Percentiles rank a stretch among this genome's conserved stretches.
Conservation (phyloP, 441 rosid genomes). For the Aleurites moluccanus region DNA sequence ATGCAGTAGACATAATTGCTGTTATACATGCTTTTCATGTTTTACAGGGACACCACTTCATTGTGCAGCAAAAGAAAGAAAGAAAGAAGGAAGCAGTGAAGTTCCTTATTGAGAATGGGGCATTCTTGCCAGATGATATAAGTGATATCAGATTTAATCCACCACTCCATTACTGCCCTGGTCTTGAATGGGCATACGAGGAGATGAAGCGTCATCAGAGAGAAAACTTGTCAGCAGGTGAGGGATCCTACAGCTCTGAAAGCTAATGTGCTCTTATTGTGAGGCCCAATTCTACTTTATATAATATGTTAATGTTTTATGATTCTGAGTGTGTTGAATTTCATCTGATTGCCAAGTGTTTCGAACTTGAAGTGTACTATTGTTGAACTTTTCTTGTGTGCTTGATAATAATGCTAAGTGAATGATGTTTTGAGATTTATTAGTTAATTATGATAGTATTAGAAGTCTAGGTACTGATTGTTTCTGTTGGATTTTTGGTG, state of each 20-base stretch:
- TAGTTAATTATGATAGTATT: background rate
- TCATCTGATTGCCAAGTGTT: background rate
- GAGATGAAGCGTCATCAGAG: slow-evolving; percentile 61
- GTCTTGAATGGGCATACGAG: slow-evolving; percentile 94
- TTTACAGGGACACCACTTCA: slow-evolving; percentile 88
- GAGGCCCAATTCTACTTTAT: background rate
- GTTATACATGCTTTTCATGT: background rate
- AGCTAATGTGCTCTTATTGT: slow-evolving; percentile 25
- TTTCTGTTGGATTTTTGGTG: background rate
- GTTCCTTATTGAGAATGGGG: slow-evolving; percentile 77
- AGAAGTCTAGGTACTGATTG: background rate
- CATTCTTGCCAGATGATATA: slow-evolving; percentile 80
- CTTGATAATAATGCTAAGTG: background rate
- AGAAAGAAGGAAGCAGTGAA: slow-evolving; percentile 77
- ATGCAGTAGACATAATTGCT: background rate
- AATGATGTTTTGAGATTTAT: background rate
- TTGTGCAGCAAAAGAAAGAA: slow-evolving; percentile 76
- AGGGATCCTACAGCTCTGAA: slow-evolving; percentile 58
- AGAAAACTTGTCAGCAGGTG: slow-evolving; percentile 49
- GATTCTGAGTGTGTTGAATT: background rate
- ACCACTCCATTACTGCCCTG: slow-evolving; percentile 82
- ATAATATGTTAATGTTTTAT: background rate
- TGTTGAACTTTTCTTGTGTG: background rate
- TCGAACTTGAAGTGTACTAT: background rate
- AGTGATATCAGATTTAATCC: slow-evolving; percentile 81